Evolutionary conservation across 768 basidiomycete species (phyloP), one percentile per base, ranked within the genome.

Genomic region (Pisolithus albus): DNA sequence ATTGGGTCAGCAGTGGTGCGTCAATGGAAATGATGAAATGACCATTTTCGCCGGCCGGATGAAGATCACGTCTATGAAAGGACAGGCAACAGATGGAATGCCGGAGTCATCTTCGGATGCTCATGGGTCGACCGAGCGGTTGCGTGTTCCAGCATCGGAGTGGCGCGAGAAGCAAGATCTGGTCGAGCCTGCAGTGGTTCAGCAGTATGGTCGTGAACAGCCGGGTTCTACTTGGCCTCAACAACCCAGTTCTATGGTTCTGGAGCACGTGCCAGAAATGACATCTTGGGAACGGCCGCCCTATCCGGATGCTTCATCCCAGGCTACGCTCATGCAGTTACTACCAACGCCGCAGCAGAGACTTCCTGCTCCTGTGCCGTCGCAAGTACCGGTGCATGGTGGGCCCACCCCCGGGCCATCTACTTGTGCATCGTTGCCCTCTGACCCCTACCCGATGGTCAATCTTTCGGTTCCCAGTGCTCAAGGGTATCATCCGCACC

Each of bases 1-100:
- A 55, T 56, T 51, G 61, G 71, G 78, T 5, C 60, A 74, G 18
- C 64, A 74, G 3, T 82, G 80, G 83, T 71, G 66, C 36, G 66
- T 82, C 56, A 76, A 79, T 50, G 69, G 75, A 51, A 82, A 63
- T 18, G 86, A 88, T 52, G 86, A 85, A 55, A 70, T 88, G 4
- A 71, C 79, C 0, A 84, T 88, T 41, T 83, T 87, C 58, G 80
- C 83, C 0, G 86, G 86, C 5, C 78, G 79, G 52, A 84, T 79
- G 0, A 73, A 80, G 8, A 78, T 88, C 36, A 77, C 86, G 13
- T 78, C 80, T 2, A 68, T 72, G 7, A 74, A 75, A 57, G 68
- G 67, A 61, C 50, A 66, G 30, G 62, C 66, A 24, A 62, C 55
- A 32, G 62, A 62, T 21, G 49, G 53, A 24, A 11, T 40, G 1